Evolutionary conservation across 257 asterid genomes (phyloP), one percentile per base, ranked within the genome.

Genomic region (Vinca minor): DNA sequence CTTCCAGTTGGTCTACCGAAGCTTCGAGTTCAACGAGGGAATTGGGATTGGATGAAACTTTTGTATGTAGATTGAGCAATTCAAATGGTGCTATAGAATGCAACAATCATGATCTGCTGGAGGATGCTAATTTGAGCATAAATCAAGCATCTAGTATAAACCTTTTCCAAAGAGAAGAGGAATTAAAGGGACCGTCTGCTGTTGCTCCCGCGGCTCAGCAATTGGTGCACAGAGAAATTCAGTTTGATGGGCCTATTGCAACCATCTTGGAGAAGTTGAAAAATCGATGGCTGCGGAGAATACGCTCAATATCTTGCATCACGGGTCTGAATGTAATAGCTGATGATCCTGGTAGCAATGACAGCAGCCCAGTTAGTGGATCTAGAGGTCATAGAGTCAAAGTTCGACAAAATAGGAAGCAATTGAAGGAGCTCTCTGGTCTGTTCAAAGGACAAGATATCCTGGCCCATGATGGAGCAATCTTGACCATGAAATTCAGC

Each of bases 401-500:
- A 66, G 96, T 88, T 70, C 83, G 83, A 38, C 84, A 82, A 28
- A 62, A 68, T 59, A 66, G 70, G 69, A 86, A 77, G 77, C 81
- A 66, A 60, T 62, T 72, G 69, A 91, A 88, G 83, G 95, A 91
- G 69, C 80, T 91, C 52, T 88, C 98, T 14, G 98, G 87, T 45
- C 85, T 91, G 44, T 88, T 83, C 78, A 72, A 62, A 18, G 95
- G 86, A 45, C 96, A 88, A 64, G 81, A 86, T 72, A 82, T 91
- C 65, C 91, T 75, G 74, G 98, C 96, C 20, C 98, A 91, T 5
- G 78, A 88, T 65, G 96, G 96, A 36, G 73, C 95, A 0, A 91
- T 91, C 29, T 74, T 83, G 82, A 35, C 92, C 0, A 91, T 91
- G 96, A 91, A 88, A 68, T 91, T 91, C 73, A 88, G 95, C 70